Conservation (phyloP, 441 rosid genomes). For the Macaranga tanarius region DNA sequence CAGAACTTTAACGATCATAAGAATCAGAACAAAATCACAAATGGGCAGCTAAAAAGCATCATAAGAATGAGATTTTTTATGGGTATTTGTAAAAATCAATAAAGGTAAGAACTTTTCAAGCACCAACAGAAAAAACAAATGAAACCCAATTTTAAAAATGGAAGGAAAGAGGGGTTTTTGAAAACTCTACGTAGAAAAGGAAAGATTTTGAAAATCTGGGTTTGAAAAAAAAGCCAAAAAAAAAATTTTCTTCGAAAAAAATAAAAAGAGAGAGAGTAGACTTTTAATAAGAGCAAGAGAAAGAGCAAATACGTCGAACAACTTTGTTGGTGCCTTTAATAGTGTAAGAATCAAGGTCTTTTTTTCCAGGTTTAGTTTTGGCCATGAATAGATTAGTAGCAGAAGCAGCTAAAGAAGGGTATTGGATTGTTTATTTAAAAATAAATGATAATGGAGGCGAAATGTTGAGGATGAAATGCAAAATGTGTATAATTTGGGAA, state of each 20-base stretch:
- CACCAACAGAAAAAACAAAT: background rate
- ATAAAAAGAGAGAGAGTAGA: background rate
- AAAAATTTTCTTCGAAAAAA: background rate
- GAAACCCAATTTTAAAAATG: background rate
- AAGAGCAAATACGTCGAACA: conserved; percentile 50
- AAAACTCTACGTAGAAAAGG: background rate
- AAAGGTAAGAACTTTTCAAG: background rate
- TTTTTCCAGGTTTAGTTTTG: conserved; percentile 67
- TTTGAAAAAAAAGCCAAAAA: background rate
- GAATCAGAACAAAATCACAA: background rate
- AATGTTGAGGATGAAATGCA: conserved; percentile 3
- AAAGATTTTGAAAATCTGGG: conserved; percentile 8
- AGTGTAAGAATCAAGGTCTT: conserved; percentile 69
- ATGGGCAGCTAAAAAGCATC: background rate
- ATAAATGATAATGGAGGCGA: conserved; percentile 6
- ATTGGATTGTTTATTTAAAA: background rate
- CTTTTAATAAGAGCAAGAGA: background rate
- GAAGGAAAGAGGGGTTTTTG: background rate
- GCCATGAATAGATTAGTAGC: conserved; percentile 41
- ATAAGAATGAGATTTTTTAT: background rate
- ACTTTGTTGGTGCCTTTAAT: conserved; percentile 76
- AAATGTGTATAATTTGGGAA: background rate
- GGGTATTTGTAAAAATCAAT: background rate
- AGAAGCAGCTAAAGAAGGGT: background rate
- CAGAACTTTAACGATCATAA: background rate